Percentiles rank a stretch among this genome's conserved stretches.
Evolutionary conservation across 2,329 filamentous ascomycete species (phyloP).

Genomic region (Ceratocystis cubensis): DNA sequence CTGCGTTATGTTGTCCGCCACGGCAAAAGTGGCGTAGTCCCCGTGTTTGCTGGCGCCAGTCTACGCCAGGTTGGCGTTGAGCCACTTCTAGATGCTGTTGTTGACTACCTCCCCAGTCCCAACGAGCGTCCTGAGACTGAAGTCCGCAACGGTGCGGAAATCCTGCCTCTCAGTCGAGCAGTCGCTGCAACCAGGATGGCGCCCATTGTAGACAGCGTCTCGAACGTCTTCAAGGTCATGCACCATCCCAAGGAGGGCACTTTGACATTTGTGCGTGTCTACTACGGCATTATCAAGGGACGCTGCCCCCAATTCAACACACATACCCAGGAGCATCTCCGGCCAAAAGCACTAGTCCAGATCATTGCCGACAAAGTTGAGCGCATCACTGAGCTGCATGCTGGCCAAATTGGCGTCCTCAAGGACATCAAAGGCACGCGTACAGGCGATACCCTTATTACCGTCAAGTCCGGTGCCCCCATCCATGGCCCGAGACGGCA

Average conservation of each 20-base stretch:
- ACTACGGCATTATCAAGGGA: slow-evolving; percentile 66
- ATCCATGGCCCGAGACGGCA: slow-evolving; percentile 57
- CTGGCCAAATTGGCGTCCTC: slow-evolving; percentile 89
- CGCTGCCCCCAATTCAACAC: slow-evolving; percentile 77
- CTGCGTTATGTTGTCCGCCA: slow-evolving; percentile 59
- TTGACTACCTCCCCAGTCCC: slow-evolving; percentile 77
- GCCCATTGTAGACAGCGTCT: slow-evolving; percentile 32
- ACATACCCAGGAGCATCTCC: slow-evolving; percentile 64
- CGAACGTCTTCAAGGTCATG: slow-evolving; percentile 87
- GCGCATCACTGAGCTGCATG: slow-evolving; percentile 65
- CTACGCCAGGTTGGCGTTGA: slow-evolving; percentile 91
- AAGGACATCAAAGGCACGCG: slow-evolving; percentile 80
- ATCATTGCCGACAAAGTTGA: slow-evolving; percentile 83
- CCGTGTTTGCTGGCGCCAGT: slow-evolving; percentile 82
- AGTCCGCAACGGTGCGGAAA: slow-evolving; percentile 53
- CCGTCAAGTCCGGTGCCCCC: slow-evolving; percentile 49
- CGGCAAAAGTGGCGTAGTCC: slow-evolving; percentile 61
- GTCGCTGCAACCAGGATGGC: slow-evolving; percentile 30
- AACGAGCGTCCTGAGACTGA: slow-evolving; percentile 67
- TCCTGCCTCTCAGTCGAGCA: slow-evolving; percentile 29
- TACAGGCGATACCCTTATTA: slow-evolving; percentile 83
- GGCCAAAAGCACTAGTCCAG: slow-evolving; percentile 67
- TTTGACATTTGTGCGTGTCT: slow-evolving; percentile 83
- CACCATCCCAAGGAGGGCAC: slow-evolving; percentile 76
- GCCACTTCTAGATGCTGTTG: slow-evolving; percentile 75